These are phyloP conservation scores for Ramaria rubella DNA, from an alignment of 768 basidiomycete species.

Conservation along the genomic window DNA sequence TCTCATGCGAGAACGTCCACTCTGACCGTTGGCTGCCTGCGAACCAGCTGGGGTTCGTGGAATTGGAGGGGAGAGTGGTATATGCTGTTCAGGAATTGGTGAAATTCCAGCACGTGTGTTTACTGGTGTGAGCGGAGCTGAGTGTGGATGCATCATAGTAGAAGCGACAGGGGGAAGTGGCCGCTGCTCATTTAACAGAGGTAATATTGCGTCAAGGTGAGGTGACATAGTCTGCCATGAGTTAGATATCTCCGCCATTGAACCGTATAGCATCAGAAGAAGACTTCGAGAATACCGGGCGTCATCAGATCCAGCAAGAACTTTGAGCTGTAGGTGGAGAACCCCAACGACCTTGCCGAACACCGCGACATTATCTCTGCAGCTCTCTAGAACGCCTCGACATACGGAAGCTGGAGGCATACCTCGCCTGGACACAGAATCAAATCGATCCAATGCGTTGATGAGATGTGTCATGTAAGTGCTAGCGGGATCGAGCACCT, in stretches of 20 bases:
- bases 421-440: conserved; percentile 63
- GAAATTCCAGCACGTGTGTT: background rate
- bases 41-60: conserved; percentile 28
- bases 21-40: conserved; percentile 16
- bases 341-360: conserved; percentile 88
- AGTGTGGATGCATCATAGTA: conserved; percentile 1
- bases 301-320: conserved; percentile 68
- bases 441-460: conserved; percentile 85
- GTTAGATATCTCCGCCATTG: conserved; percentile 77
- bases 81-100: background rate
- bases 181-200: conserved; percentile 46
- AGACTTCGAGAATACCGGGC: conserved; percentile 84
- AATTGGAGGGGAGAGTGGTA: conserved; percentile 26
- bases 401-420: conserved; percentile 68
- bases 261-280: conserved; percentile 81
- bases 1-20: conserved; percentile 49
- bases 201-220: conserved; percentile 62
- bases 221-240: conserved; percentile 79
- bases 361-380: conserved; percentile 73
- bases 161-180: conserved; percentile 26
- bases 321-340: conserved; percentile 71
- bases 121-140: background rate
- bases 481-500: conserved; percentile 82
- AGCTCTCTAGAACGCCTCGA: conserved; percentile 71
- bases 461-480: conserved; percentile 78